Evolutionary conservation across 1,139 yeast species (phyloP), one percentile per base, ranked within the genome.

Genomic region (Scheffersomyces lignicola): DNA sequence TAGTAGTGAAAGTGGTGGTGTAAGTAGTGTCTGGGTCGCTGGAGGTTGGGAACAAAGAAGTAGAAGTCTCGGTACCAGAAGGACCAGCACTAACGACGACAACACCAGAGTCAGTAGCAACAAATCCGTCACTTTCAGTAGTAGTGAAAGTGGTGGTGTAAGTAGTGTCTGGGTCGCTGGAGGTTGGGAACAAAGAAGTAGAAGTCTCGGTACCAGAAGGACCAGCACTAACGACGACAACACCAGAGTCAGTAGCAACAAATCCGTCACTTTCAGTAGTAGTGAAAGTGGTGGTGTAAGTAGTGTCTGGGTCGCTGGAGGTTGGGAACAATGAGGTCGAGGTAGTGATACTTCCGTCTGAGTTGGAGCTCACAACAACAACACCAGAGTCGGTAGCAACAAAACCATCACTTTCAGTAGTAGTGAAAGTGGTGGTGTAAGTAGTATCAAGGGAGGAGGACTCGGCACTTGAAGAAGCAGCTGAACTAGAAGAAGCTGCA

Each of bases 81-180:
- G 30, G 18, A 23, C 20, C 17, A 24, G 30, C 18, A n/a, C 30
- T 13, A 4, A 23, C 34, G 25, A 31, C 25, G 14, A 31, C 30
- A n/a, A 24, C 34, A 12, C 24, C 34, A 14, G 34, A 22, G 7
- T 25, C 30, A 6, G 34, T 31, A 9, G 5, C 15, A 12, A 26
- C 18, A 16, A 17, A 30, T 10, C 56, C 56, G 32, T 41, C 43
- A 9, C 41, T 9, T 20, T 37, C 39, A n/a, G 52, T 48, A 7
- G 50, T 39, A 12, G 43, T 34, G 37, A 40, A 35, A 3, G 51
- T 48, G n/a, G 50, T 47, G 17, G 51, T 44, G 45, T 46, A 48
- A 6, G 42, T 42, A 22, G 51, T 47, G 37, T 31, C 40, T 29
- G 18, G 26, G 13, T 24, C 26, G 13, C 26, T 24, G 6, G 6